phyloP scores from a whole-genome alignment of 805 yeast genomes.

The Suhomyces xylopsoci region DNA sequence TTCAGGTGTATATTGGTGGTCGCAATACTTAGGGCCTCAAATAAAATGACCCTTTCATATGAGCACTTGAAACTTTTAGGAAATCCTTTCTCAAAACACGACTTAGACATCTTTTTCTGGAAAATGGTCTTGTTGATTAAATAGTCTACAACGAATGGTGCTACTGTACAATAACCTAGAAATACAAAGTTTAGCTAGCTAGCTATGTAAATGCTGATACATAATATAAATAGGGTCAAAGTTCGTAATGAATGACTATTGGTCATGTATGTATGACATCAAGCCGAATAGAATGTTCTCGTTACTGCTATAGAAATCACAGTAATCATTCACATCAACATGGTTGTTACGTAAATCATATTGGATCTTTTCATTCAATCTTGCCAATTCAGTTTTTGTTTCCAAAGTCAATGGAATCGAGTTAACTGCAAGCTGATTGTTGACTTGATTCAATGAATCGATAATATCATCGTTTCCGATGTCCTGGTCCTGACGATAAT shows the following conservation, averaged over 20 bases:
- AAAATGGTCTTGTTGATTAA: too few relatives aligned
- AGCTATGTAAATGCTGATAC: not conserved
- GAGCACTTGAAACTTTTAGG: not conserved
- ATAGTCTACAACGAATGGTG: not conserved
- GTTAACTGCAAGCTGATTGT: slow-evolving; percentile 7
- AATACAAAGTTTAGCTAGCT: not conserved
- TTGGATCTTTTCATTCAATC: slow-evolving; percentile 36
- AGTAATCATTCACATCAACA: slow-evolving; percentile 44
- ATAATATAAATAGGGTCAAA: not conserved
- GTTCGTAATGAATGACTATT: not conserved
- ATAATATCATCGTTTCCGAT: not conserved
- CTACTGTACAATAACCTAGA: not conserved
- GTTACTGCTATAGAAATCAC: slow-evolving; percentile 41
- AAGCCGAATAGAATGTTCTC: slow-evolving; percentile 39
- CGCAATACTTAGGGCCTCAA: too few relatives aligned
- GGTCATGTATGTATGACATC: slow-evolving; percentile 32
- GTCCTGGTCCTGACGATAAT: not conserved
- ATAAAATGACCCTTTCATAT: too few relatives aligned
- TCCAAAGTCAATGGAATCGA: slow-evolving; percentile 8
- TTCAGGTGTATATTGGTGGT: too few relatives aligned
- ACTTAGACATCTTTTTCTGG: too few relatives aligned
- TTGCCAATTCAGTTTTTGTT: slow-evolving; percentile 25
- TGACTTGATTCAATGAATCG: not conserved
- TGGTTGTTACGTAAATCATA: slow-evolving; percentile 42
- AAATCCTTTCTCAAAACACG: too few relatives aligned